Evolutionary conservation across 1,284 basidiomycete genomes (phyloP), one percentile per base, ranked within the genome.

Genomic region (Ustilago trichophora): DNA sequence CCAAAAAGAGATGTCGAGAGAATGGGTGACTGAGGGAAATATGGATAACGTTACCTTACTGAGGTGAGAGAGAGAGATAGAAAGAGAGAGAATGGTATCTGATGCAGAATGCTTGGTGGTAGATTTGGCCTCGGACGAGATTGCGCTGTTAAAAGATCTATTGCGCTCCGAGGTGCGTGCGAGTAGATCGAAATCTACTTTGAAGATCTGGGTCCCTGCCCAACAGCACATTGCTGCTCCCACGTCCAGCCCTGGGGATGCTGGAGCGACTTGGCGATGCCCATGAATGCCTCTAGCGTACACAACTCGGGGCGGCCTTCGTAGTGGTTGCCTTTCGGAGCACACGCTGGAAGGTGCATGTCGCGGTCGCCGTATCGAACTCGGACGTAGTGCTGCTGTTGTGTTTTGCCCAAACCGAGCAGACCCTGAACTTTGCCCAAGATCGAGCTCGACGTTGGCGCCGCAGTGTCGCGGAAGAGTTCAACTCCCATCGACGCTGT

Each of bases 311-410:
- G 90, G 9, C 84, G 84, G 1, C 89, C 90, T 3, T 86, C 83
- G 9, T 89, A 83, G 71, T 92, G 91, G 56, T 89, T 86, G 4
- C 88, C 89, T 46, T 86, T 83, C 2, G 85, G 85, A 1, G 87
- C 86, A 69, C 91, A 92, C 6, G 87, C 74, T 0, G 91, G 90
- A 7, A 92, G 83, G 1, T 82, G 54, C 80, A 91, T 82, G 65
- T 86, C 86, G 54, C 85, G 84, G 82, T 91, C 90, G 79, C 90
- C 88, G 73, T 91, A 91, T 21, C 90, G 86, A 84, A 90, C 87
- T 7, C 91, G 87, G 26, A 92, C 85, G 70, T 87, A 60, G 31
- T 59, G 65, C 43, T 48, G 56, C 74, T 78, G 50, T 26, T 46
- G 34, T 1, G 46, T 24, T 6, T 47, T 36, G 15, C 19, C n/a